Base-by-base conservation (phyloP, 2,329 filamentous ascomycete genomes). In the Didymella lethalis region DNA sequence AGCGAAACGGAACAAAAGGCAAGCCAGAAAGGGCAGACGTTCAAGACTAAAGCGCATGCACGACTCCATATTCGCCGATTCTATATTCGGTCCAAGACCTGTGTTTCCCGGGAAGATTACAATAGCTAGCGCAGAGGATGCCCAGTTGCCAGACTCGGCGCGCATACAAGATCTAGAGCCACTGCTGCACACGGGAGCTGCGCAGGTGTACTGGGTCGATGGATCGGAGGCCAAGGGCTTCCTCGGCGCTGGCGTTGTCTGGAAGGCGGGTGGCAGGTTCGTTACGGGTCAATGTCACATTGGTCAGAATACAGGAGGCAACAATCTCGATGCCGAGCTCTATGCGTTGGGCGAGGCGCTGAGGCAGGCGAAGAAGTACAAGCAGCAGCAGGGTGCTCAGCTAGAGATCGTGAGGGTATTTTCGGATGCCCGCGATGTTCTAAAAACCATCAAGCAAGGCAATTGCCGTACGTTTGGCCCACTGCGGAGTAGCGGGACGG, bases 331-430 rank as follows among this genome's bases (percentile, higher is more conserved):
- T n/a, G 49, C 54, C 2, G 59, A 66, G 20, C 4, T 64, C 0
- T 61, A 45, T 25, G 62, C 46, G 4, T 57, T 66, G 14, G 59
- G 47, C 5, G 62, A 57, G 18, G 62, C 61, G 0, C 28, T 64
- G 16, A 38, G 43, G 1, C 32, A 16, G 11, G 61, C 61, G 20
- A 56, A 47, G 36, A 46, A 29, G 1, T 14, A 3, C 0, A 23
- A 53, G 1, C 7, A 49, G 1, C 7, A 49, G 11, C 11, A n/a
- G 4, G 44, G 46, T 5, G 26, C 23, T 8, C 6, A 23, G 14
- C 11, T 57, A 1, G 14, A 38, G 16, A 29, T 54, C 4, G 51
- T 64, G 1, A 45, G 61, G 3, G 38, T 65, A 16, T 65, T 51
- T 44, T 44, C 63, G 0, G 61, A 64, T 5, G 18, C 56, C 0